A percentile compares a stretch with the other conserved stretches of the same genome.
These are phyloP conservation scores for Pyrenula aspistea DNA, from an alignment of 495 filamentous ascomycete genomes.

Conservation along the genomic window DNA sequence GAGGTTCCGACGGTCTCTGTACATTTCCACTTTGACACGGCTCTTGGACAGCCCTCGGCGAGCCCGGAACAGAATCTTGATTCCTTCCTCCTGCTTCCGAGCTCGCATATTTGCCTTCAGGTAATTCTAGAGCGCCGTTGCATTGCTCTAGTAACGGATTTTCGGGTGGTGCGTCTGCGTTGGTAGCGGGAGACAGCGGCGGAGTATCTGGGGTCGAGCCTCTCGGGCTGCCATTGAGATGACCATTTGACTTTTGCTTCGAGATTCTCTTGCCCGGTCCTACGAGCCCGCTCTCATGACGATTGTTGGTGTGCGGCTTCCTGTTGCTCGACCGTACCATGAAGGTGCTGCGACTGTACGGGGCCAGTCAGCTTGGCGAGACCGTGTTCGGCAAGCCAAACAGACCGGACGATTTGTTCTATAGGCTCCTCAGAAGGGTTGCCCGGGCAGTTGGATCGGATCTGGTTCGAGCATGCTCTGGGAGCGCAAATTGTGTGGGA, in stretches of 20 bases:
- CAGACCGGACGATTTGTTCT: not conserved
- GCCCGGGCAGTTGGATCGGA: not conserved
- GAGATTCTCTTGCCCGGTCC: constrained; percentile 71
- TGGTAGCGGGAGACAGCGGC: constrained; percentile 20
- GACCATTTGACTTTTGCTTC: constrained; percentile 52
- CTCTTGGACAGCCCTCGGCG: not conserved
- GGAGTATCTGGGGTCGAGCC: constrained; percentile 31
- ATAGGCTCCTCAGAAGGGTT: not conserved
- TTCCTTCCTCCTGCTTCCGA: constrained; percentile 18
- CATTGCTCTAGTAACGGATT: constrained; percentile 26
- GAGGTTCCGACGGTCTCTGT: constrained; percentile 18
- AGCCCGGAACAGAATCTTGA: constrained; percentile 23
- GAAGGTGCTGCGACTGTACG: constrained; percentile 35
- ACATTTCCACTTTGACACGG: constrained; percentile 19
- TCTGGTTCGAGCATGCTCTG: not conserved
- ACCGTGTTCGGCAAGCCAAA: constrained; percentile 20
- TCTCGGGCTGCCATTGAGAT: constrained; percentile 45
- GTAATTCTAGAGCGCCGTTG: constrained; percentile 17
- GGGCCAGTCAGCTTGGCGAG: constrained; percentile 43
- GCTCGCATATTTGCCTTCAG: constrained; percentile 21
- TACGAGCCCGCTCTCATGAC: constrained; percentile 80
- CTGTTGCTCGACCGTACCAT: constrained; percentile 69
- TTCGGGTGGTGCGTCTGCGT: constrained; percentile 25
- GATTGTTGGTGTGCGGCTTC: constrained; percentile 51
- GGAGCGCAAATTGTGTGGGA: not conserved